phyloP scores from a whole-genome alignment of 352 stramenopile species.

The Phytophthora nicotianae region DNA sequence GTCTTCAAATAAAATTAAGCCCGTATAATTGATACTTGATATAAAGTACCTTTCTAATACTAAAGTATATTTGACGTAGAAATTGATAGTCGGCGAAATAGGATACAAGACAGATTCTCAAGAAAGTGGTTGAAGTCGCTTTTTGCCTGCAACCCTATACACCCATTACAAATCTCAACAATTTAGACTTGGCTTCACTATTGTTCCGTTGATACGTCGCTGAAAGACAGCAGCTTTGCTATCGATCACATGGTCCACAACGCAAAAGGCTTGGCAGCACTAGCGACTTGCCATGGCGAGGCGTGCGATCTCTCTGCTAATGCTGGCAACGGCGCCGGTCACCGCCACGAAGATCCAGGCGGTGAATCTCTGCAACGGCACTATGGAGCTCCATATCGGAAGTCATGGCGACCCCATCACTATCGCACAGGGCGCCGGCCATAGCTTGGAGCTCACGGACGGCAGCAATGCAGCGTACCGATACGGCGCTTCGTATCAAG shows the following conservation, averaged over 20 bases:
- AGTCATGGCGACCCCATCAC: slow-evolving; percentile 19
- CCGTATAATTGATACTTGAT: too few relatives aligned
- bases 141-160: slow-evolving; percentile 25
- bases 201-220: slow-evolving; percentile 12
- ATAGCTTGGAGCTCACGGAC: slow-evolving; percentile 32
- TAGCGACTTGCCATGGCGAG: slow-evolving; percentile 11
- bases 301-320: slow-evolving; percentile 11
- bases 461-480: slow-evolving; percentile 39
- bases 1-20: too few relatives aligned
- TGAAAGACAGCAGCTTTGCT: slow-evolving; percentile 17
- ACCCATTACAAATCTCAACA: slow-evolving; percentile 13
- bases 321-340: slow-evolving; percentile 1
- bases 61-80: background rate
- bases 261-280: slow-evolving; percentile 19
- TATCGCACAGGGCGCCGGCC: slow-evolving; percentile 23
- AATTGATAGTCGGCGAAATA: background rate
- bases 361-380: slow-evolving; percentile 46
- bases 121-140: slow-evolving; percentile 1
- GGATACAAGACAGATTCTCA: background rate
- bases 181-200: slow-evolving; percentile 22
- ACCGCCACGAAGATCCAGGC: slow-evolving; percentile 42
- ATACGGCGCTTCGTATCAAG: slow-evolving; percentile 36
- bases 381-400: slow-evolving; percentile 44
- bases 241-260: slow-evolving; percentile 8
- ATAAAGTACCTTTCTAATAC: background rate